Percentiles rank a stretch among this genome's conserved stretches.
These are phyloP conservation scores for Mycosphaerella sp. DNA, from an alignment of 2,329 filamentous ascomycete species.

Conservation along the genomic window DNA sequence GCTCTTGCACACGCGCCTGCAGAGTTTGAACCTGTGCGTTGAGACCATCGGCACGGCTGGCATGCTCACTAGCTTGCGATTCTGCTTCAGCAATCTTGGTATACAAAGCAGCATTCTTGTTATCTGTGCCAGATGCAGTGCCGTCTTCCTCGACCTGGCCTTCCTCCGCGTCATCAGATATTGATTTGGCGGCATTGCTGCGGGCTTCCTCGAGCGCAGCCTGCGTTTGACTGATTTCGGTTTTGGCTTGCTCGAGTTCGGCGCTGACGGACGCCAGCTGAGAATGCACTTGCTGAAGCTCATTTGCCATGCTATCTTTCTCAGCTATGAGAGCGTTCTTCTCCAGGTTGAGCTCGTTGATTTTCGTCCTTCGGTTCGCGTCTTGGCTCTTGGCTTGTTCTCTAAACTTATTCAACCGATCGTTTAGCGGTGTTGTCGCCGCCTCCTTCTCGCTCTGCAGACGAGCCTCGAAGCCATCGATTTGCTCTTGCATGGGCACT, in stretches of 20 bases:
- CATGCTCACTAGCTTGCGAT: conserved; percentile 35
- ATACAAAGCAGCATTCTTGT: conserved; percentile 35
- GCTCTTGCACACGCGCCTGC: conserved; percentile 57
- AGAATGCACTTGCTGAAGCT: conserved; percentile 23
- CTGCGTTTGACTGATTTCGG: conserved; percentile 39
- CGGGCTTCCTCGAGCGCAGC: conserved; percentile 59
- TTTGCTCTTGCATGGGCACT: conserved; percentile 46
- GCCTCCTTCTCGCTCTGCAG: conserved; percentile 29
- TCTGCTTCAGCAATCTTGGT: conserved; percentile 37
- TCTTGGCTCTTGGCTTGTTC: conserved; percentile 49
- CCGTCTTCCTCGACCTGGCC: conserved; percentile 39
- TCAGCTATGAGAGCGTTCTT: conserved; percentile 46
- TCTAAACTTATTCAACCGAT: conserved; percentile 39
- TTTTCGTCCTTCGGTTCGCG: conserved; percentile 40
- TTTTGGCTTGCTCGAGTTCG: conserved; percentile 39
- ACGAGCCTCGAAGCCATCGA: conserved; percentile 44
- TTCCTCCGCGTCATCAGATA: conserved; percentile 39
- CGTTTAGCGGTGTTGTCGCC: conserved; percentile 16
- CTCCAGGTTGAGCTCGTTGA: conserved; percentile 43
- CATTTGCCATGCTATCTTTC: conserved; percentile 46
- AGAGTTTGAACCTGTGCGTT: conserved; percentile 43
- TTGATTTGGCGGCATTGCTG: conserved; percentile 34
- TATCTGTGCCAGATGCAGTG: conserved; percentile 20
- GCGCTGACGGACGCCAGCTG: conserved; percentile 16
- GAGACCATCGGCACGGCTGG: conserved; percentile 33